Evolutionary conservation across 1,284 basidiomycete genomes (phyloP), one percentile per base, ranked within the genome.

Genomic region (Ustilago lituana): DNA sequence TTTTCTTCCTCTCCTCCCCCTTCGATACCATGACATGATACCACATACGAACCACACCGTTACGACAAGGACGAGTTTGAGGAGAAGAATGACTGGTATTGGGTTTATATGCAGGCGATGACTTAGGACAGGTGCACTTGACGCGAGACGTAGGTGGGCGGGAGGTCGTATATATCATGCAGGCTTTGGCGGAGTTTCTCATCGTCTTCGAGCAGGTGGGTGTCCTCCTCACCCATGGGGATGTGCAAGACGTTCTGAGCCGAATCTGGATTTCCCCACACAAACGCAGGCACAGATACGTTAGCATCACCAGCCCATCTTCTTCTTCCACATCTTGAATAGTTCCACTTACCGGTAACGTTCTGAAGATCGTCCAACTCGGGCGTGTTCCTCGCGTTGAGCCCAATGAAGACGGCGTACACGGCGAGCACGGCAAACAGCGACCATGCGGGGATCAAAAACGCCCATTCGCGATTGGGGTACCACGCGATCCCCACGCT

Each of bases 391-490:
- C 39, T 36, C 1, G 64, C 45, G 24, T 74, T 74, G 38, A 66
- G 24, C 12, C 60, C 64, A 14, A 76, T 63, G 14, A 75, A 76
- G 27, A 53, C 65, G 17, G 61, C 69, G 46, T 76, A 76, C 22
- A 58, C 44, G 22, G 61, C 62, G 14, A 76, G 53, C n/a, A 76
- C 65, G 8, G 57, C 60, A 27, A 76, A 54, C n/a, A 72, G 35
- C 7, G 68, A 69, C 71, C 72, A 76, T 4, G 74, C 72, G 1
- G 74, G 74, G 17, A 76, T 26, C 22, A 76, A 43, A 19, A 66
- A 76, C 5, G 74, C 74, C 74, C 74, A 76, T 15, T 76, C 74
- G 22, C 74, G 61, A 20, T 70, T 76, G 10, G 74, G 74, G 36
- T 76, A 76, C 72, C 72, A 76, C 2, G 62, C 69, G n/a, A 76